Percentiles rank a stretch among this genome's conserved stretches.
Conservation (phyloP, 164 flowering plant genomes). For the Vitis rupestris region DNA sequence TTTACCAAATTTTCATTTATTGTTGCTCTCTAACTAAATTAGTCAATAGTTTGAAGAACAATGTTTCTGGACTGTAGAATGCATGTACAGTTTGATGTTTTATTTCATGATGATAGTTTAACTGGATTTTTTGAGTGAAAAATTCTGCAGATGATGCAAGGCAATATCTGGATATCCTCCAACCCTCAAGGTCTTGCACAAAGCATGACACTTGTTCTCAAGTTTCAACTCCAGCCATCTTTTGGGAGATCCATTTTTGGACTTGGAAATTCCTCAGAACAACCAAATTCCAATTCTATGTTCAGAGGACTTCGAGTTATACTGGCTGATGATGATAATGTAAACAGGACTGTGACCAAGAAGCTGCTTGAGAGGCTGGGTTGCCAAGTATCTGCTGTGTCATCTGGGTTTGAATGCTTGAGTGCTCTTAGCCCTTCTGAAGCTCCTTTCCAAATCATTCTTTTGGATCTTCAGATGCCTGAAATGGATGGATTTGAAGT, state of each 20-base stretch:
- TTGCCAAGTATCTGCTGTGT: slow-evolving; percentile 34
- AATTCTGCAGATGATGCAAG: slow-evolving; percentile 54
- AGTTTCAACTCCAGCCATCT: slow-evolving; percentile 33
- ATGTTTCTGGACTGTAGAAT: no score
- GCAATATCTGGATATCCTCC: slow-evolving; percentile 30
- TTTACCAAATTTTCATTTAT: no score
- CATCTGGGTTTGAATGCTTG: slow-evolving; percentile 50
- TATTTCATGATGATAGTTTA: not conserved
- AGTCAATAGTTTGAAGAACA: no score
- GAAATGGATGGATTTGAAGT: slow-evolving; percentile 49
- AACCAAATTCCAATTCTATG: slow-evolving; percentile 20
- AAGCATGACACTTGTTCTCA: slow-evolving; percentile 39
- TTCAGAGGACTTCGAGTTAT: slow-evolving; percentile 39
- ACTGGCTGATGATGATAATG: slow-evolving; percentile 43
- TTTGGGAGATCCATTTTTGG: slow-evolving; percentile 14
- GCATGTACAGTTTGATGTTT: no score
- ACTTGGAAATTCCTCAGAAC: slow-evolving; percentile 22
- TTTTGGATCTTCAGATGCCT: slow-evolving; percentile 49
- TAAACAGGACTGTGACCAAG: slow-evolving; percentile 41
- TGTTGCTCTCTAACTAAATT: no score
- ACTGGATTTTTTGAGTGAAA: not conserved
- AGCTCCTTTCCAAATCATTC: slow-evolving; percentile 27
- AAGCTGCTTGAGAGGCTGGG: slow-evolving; percentile 48
- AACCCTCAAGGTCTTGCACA: slow-evolving; percentile 24
- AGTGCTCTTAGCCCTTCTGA: slow-evolving; percentile 26